Conservation (phyloP, 73 alveolate species). For the Paramecium primaurelia region DNA sequence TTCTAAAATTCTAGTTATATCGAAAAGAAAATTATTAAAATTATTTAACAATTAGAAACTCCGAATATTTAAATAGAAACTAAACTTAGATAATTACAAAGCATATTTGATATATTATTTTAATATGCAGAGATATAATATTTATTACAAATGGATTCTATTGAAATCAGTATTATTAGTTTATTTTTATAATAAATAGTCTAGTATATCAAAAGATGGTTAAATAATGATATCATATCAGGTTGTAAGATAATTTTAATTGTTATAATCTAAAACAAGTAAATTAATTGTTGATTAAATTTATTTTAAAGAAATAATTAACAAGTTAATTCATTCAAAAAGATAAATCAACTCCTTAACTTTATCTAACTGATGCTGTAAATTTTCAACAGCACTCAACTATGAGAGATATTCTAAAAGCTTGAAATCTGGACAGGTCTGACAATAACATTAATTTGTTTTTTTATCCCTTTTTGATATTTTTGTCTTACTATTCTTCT, state of each 20-base stretch:
- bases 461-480: background rate
- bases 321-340: background rate
- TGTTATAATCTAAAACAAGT: background rate
- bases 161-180: background rate
- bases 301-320: background rate
- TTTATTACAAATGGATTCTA: background rate
- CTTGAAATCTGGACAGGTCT: background rate
- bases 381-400: background rate
- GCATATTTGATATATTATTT: background rate
- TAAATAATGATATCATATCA: background rate
- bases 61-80: background rate
- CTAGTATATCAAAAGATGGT: no score
- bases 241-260: background rate
- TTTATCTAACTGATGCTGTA: background rate
- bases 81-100: background rate
- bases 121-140: background rate
- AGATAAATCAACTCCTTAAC: background rate
- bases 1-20: background rate
- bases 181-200: no score
- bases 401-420: background rate
- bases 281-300: background rate
- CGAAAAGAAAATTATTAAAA: background rate
- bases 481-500: background rate
- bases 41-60: background rate
- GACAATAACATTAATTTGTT: background rate